phyloP scores from a whole-genome alignment of 2,329 filamentous ascomycete genomes.

The Trichoderma harzianum region DNA sequence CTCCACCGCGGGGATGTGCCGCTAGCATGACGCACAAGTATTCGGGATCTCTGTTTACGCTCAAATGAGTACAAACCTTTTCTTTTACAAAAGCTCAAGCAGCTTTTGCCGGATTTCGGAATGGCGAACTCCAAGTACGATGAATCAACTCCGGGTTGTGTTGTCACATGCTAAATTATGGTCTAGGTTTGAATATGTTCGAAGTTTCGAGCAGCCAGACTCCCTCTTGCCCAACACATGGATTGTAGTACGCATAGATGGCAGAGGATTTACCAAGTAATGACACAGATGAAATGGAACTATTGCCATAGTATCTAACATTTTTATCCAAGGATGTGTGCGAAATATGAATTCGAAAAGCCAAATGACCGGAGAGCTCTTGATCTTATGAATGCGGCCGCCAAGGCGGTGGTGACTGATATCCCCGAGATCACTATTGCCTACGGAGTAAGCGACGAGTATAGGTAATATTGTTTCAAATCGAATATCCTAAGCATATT shows the following conservation, averaged over 20 bases:
- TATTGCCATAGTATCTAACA: not conserved
- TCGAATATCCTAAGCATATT: not conserved
- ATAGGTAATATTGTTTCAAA: slow-evolving; percentile 50
- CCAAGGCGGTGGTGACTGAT: slow-evolving; percentile 77
- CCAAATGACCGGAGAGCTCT: slow-evolving; percentile 87
- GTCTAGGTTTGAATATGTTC: slow-evolving; percentile 89
- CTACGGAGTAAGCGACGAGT: slow-evolving; percentile 95
- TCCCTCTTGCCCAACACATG: slow-evolving; percentile 83
- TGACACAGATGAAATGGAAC: not conserved
- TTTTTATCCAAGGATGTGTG: slow-evolving; percentile 62
- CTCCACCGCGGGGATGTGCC: slow-evolving; percentile 22
- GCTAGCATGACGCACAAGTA: slow-evolving; percentile 29
- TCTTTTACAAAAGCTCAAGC: not conserved
- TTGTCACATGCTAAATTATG: not conserved
- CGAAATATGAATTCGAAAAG: slow-evolving; percentile 81
- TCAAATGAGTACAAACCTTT: slow-evolving; percentile 10
- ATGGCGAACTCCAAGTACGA: slow-evolving; percentile 62
- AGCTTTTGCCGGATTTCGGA: not conserved
- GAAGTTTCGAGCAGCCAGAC: slow-evolving; percentile 80
- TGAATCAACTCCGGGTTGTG: not conserved
- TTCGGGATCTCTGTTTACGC: not conserved
- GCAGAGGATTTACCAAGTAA: slow-evolving; percentile 91
- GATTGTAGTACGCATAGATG: slow-evolving; percentile 93
- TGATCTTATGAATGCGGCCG: slow-evolving; percentile 91
- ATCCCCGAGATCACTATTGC: slow-evolving; percentile 81